Evolutionary conservation across 1,284 basidiomycete species (phyloP).

Genomic region (Heterobasidion annosum): DNA sequence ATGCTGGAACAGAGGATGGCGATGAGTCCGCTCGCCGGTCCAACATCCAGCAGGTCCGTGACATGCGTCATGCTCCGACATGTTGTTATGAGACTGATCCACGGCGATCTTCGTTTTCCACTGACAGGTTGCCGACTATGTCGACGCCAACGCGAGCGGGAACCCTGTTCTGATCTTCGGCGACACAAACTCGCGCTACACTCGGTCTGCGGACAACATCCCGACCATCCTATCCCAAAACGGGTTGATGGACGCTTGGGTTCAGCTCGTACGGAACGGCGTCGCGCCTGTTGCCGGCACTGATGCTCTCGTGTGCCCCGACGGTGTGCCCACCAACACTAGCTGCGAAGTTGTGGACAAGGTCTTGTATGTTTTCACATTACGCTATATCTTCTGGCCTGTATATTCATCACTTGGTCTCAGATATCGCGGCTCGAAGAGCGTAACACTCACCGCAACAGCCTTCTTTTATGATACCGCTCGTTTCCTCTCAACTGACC

Average conservation of each 20-base stretch:
- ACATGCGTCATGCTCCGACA: neutral
- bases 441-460: neutral
- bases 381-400: neutral
- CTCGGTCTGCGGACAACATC: neutral
- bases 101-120: neutral
- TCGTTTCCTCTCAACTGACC: neutral
- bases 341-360: neutral
- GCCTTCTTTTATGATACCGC: neutral
- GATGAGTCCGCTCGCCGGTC: neutral
- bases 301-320: neutral
- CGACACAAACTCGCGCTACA: neutral
- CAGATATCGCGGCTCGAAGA: neutral
- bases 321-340: neutral
- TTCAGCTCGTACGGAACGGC: neutral
- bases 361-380: neutral
- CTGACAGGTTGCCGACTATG: neutral
- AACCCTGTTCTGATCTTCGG: neutral
- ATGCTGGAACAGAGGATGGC: neutral
- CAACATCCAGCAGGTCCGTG: neutral
- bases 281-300: neutral
- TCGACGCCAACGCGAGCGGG: neutral
- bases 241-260: neutral
- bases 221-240: neutral
- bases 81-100: neutral
- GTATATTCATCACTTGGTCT: neutral